Evolutionary conservation across 768 basidiomycete genomes (phyloP).

Genomic region (Holtermannia corniformis): DNA sequence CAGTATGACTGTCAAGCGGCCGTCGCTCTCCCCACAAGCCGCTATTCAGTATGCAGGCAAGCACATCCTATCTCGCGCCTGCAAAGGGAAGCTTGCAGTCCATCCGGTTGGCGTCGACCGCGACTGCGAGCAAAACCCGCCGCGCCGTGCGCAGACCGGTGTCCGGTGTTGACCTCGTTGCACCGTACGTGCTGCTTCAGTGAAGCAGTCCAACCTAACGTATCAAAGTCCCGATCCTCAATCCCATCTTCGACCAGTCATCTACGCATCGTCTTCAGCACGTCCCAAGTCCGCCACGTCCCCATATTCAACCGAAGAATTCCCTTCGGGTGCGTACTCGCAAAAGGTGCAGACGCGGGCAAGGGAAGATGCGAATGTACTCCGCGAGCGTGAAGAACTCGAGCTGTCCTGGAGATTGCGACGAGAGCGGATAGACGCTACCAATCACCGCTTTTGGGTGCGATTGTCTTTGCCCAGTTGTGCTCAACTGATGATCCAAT

Average conservation of each 20-base stretch:
- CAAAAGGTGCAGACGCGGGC: not conserved
- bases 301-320: slow-evolving; percentile 19
- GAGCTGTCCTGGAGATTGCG: slow-evolving; percentile 33
- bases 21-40: no score
- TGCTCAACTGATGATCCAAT: not conserved
- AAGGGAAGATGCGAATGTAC: not conserved
- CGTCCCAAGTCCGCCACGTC: slow-evolving; percentile 14
- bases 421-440: slow-evolving; percentile 28
- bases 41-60: no score
- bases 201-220: not conserved
- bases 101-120: no score
- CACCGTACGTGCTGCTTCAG: slow-evolving; percentile 21
- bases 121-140: no score
- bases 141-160: not conserved
- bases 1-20: no score
- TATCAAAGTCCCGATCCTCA: slow-evolving; percentile 27
- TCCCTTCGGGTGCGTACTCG: slow-evolving; percentile 6
- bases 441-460: slow-evolving; percentile 37
- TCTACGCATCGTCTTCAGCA: slow-evolving; percentile 24
- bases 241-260: slow-evolving; percentile 35
- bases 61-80: no score
- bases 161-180: slow-evolving; percentile 26
- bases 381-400: slow-evolving; percentile 7
- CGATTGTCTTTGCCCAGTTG: slow-evolving; percentile 2
- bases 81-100: no score